Percentiles rank a stretch among this genome's conserved stretches.
Evolutionary conservation across 73 alveolate species (phyloP).

Genomic region (Tetrahymena elliotti): DNA sequence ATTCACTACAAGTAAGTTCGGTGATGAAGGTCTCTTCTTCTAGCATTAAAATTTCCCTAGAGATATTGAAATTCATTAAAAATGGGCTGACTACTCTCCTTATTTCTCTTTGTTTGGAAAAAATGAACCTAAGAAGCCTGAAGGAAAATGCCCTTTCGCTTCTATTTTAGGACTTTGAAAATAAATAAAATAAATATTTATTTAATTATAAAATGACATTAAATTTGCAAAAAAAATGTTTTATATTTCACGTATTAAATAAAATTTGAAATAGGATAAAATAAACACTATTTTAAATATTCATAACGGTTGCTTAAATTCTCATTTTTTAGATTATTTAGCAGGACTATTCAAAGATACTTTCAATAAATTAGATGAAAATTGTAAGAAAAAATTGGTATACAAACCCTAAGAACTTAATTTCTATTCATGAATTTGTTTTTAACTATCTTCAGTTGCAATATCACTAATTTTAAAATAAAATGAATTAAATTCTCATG

Average conservation of each 20-base stretch:
- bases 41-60: neutral
- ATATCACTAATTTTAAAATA: no score
- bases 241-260: neutral
- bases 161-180: neutral
- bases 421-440: no score
- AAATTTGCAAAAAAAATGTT: neutral
- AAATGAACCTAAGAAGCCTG: neutral
- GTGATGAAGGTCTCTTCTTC: constrained; percentile 43
- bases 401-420: no score
- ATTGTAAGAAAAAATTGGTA: neutral
- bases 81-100: constrained; percentile 11
- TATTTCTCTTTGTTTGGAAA: neutral
- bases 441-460: no score
- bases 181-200: neutral
- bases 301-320: no score
- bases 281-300: no score
- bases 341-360: no score
- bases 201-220: no score
- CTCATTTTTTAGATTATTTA: neutral
- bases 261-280: no score
- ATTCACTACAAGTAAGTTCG: constrained; percentile 19
- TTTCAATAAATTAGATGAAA: no score
- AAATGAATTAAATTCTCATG: no score
- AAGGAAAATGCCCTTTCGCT: neutral
- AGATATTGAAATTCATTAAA: constrained; percentile 16